phyloP scores from a whole-genome alignment of 2,329 filamentous ascomycete species.

The Fusarium fracticaudum region DNA sequence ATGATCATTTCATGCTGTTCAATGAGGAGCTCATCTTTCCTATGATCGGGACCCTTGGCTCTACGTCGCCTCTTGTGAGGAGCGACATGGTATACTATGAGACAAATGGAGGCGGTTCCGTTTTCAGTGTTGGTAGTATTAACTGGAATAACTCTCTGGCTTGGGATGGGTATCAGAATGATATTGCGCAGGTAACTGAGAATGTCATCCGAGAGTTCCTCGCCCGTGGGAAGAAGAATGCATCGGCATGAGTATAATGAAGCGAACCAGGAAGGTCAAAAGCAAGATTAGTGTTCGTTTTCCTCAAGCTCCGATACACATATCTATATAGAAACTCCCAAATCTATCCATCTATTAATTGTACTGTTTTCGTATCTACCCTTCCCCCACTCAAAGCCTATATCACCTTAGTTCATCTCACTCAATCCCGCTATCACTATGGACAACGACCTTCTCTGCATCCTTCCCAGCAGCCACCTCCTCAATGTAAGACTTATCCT shows the following conservation, averaged over 20 bases:
- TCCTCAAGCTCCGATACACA: accelerated
- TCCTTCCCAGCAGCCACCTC: slow-evolving; percentile 32
- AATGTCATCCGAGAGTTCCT: neutral
- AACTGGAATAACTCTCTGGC: neutral
- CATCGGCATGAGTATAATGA: neutral
- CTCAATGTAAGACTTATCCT: slow-evolving; percentile 44
- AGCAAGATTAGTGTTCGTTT: accelerated
- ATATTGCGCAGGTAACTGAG: neutral
- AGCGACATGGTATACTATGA: neutral
- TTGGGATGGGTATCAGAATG: neutral
- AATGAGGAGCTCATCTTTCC: neutral
- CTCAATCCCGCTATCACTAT: neutral
- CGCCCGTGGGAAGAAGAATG: neutral
- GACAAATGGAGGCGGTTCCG: neutral
- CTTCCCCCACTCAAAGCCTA: accelerated
- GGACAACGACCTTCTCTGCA: slow-evolving; percentile 28
- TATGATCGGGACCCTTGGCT: neutral
- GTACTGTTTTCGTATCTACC: accelerated
- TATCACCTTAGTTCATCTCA: neutral
- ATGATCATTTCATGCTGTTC: neutral
- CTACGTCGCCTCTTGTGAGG: neutral
- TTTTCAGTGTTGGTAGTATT: neutral
- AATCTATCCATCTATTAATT: neutral
- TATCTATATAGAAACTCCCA: neutral
- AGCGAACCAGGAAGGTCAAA: accelerated